A percentile compares a stretch with the other conserved stretches of the same genome.
Conservation (phyloP, 306 rosid genomes). For the Trifolium repens region DNA sequence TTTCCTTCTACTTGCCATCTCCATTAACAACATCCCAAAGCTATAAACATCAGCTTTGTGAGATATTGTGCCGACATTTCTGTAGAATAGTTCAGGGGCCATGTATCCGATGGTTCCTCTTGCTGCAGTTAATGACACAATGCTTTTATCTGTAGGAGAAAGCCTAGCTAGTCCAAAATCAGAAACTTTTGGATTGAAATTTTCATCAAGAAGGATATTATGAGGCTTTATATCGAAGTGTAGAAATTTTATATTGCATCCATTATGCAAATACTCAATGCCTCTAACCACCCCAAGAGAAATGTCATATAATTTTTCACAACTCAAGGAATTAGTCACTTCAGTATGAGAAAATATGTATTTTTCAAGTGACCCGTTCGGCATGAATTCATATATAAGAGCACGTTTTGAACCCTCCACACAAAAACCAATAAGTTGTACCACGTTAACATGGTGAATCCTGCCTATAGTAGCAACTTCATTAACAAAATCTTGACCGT, state of each 20-base stretch:
- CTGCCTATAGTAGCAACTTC: background rate
- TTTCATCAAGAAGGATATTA: background rate
- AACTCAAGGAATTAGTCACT: background rate
- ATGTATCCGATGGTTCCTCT: slow-evolving; percentile 14
- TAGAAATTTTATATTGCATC: background rate
- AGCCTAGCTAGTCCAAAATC: slow-evolving; percentile 22
- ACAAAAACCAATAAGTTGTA: background rate
- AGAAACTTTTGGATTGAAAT: slow-evolving; percentile 15
- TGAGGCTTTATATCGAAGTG: slow-evolving; percentile 24
- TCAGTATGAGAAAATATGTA: background rate
- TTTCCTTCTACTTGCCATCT: slow-evolving; percentile 3
- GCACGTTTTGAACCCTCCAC: slow-evolving; percentile 9
- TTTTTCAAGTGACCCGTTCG: slow-evolving; percentile 6
- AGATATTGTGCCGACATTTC: slow-evolving; percentile 15
- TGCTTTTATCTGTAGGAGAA: background rate
- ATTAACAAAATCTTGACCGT: background rate
- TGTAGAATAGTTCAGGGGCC: slow-evolving; percentile 11
- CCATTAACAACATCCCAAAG: slow-evolving; percentile 23
- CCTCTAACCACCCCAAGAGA: slow-evolving; percentile 7
- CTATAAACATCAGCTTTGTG: slow-evolving; percentile 8
- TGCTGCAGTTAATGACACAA: slow-evolving; percentile 3
- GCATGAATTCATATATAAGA: slow-evolving; percentile 30
- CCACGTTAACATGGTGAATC: slow-evolving; percentile 17
- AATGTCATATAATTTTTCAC: background rate
- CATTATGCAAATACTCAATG: slow-evolving; percentile 9